Evolutionary conservation across 2,329 filamentous ascomycete species (phyloP).

Genomic region (Exophiala aquamarina): DNA sequence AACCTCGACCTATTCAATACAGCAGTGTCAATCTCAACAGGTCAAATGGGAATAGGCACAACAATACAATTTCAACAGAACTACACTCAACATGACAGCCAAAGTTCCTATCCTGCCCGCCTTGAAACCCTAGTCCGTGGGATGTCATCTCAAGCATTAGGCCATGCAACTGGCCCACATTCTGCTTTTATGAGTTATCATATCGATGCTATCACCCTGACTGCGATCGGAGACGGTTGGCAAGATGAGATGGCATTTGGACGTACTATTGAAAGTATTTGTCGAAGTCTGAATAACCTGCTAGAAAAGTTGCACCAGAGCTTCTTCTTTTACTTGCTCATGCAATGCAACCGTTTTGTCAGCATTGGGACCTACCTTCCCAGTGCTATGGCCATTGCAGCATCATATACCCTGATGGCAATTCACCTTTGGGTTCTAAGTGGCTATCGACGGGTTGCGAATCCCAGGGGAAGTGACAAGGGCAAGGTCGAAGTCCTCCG

Average conservation of each 20-base stretch:
- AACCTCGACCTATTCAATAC: constrained; percentile 97
- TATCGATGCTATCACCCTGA: constrained; percentile 90
- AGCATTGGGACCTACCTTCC: constrained; percentile 97
- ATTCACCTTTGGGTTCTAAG: constrained; percentile 93
- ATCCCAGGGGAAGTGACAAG: constrained; percentile 25
- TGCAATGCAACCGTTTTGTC: constrained; percentile 89
- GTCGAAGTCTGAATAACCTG: constrained; percentile 91
- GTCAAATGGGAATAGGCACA: constrained; percentile 87
- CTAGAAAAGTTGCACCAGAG: constrained; percentile 97
- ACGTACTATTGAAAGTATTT: constrained; percentile 82
- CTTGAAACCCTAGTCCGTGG: constrained; percentile 86
- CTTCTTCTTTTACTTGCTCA: constrained; percentile 97
- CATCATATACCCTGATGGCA: constrained; percentile 93
- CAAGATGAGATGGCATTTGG: constrained; percentile 98
- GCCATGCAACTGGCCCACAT: constrained; percentile 85
- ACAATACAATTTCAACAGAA: constrained; percentile 73
- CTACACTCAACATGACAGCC: constrained; percentile 59
- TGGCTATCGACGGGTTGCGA: constrained; percentile 53
- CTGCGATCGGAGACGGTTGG: constrained; percentile 87
- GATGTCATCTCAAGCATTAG: constrained; percentile 88
- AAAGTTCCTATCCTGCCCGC: constrained; percentile 75
- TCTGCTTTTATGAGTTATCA: constrained; percentile 98
- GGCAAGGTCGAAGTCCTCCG: constrained; percentile 32
- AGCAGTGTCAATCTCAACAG: constrained; percentile 78
- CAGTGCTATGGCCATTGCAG: constrained; percentile 94